These are phyloP conservation scores for Hansenula lynferdii DNA, from an alignment of 1,139 yeast species.

Conservation along the genomic window DNA sequence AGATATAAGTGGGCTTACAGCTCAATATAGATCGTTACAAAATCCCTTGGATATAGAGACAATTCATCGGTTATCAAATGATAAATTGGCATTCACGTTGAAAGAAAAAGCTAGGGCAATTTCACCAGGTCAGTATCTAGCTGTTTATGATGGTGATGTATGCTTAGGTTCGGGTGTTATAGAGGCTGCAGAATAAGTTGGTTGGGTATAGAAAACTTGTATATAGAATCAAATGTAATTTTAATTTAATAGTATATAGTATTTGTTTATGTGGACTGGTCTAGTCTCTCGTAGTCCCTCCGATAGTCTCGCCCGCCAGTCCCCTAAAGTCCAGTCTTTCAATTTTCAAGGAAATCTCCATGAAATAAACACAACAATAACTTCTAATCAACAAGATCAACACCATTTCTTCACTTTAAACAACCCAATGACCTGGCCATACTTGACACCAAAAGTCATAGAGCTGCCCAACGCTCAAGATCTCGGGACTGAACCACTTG, in stretches of 20 bases:
- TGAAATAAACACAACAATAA: no score
- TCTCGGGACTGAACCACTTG: slow-evolving; percentile 54
- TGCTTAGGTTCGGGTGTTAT: slow-evolving; percentile 79
- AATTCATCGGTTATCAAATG: slow-evolving; percentile 17
- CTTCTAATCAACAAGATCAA: no score
- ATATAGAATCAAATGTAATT: no score
- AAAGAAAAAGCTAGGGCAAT: slow-evolving; percentile 56
- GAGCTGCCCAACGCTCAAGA: slow-evolving; percentile 23
- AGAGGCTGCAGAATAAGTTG: slow-evolving; percentile 5
- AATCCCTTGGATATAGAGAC: slow-evolving; percentile 35
- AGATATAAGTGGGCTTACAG: slow-evolving; percentile 27
- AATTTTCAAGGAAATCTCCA: no score
- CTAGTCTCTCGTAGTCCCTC: neutral
- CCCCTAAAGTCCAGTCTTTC: no score
- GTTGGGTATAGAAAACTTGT: no score
- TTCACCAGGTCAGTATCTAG: slow-evolving; percentile 88
- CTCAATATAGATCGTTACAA: slow-evolving; percentile 74
- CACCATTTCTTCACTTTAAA: no score
- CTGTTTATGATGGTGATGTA: slow-evolving; percentile 59
- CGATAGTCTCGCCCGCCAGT: no score
- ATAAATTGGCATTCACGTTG: slow-evolving; percentile 31
- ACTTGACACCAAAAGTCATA: slow-evolving; percentile 12
- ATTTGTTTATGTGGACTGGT: no score
- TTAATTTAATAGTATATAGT: no score
- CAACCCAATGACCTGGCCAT: slow-evolving; percentile 16